These are phyloP conservation scores for Metschnikowia aberdeeniae DNA, from an alignment of 805 yeast genomes.

Conservation along the genomic window DNA sequence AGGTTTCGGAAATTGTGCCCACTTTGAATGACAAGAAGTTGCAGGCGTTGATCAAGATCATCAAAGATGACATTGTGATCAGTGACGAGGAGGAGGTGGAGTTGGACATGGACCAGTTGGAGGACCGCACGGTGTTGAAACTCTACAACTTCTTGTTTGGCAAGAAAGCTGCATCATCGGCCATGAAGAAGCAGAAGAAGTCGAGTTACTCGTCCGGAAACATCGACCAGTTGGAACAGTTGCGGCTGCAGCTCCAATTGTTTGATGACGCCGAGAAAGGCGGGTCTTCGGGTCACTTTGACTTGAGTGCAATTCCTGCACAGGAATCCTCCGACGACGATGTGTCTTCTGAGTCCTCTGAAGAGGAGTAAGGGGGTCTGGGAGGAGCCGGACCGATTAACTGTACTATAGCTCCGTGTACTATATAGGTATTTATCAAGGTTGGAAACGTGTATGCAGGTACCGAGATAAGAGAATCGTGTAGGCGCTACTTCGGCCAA, in stretches of 20 bases:
- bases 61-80: constrained; percentile 59
- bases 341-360: constrained; percentile 54
- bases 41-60: constrained; percentile 78
- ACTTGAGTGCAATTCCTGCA: constrained; percentile 33
- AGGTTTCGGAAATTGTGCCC: constrained; percentile 80
- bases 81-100: constrained; percentile 86
- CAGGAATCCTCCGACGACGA: constrained; percentile 52
- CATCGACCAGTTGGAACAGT: constrained; percentile 60
- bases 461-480: too few relatives aligned
- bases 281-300: constrained; percentile 23
- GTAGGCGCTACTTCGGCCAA: too few relatives aligned
- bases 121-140: constrained; percentile 74
- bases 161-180: constrained; percentile 32
- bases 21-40: constrained; percentile 74
- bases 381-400: neutral
- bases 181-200: constrained; percentile 44
- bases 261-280: constrained; percentile 34
- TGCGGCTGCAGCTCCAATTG: constrained; percentile 46
- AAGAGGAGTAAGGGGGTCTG: constrained; percentile 53
- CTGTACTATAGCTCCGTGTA: constrained; percentile 13
- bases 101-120: constrained; percentile 90
- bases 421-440: constrained; percentile 13
- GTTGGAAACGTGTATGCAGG: constrained; percentile 1
- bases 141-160: constrained; percentile 74
- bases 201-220: constrained; percentile 28